Conservation (phyloP, 2,329 filamentous ascomycete species). For the Verticillium zaregamsianum region DNA sequence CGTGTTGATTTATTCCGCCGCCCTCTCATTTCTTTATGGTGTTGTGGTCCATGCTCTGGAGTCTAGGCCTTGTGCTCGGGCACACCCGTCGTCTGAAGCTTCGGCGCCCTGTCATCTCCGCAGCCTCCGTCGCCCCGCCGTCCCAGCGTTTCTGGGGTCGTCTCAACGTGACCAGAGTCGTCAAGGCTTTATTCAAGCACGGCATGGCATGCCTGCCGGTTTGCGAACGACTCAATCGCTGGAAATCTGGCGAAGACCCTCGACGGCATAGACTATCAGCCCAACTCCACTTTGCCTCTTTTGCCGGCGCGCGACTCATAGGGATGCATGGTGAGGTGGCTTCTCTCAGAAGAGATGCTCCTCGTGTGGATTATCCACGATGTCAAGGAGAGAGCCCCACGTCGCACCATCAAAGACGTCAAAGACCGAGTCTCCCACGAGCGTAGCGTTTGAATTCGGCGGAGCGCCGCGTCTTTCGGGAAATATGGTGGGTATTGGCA, state of each 20-base stretch:
- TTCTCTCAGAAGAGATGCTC: background rate
- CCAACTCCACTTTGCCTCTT: too few species aligned
- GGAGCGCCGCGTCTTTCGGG: background rate
- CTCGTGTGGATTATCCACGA: conserved; percentile 4
- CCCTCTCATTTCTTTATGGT: background rate
- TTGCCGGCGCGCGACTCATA: too few species aligned
- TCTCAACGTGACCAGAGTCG: background rate
- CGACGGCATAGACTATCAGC: too few species aligned
- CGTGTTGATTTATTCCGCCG: background rate
- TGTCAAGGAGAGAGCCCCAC: conserved; percentile 6
- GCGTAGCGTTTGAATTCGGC: background rate
- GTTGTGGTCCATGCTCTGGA: background rate
- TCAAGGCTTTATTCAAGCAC: too few species aligned
- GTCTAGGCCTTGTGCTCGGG: background rate
- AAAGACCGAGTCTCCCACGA: background rate
- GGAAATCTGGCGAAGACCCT: too few species aligned
- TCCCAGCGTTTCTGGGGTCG: background rate
- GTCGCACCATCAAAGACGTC: conserved; percentile 11
- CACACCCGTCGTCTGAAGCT: background rate
- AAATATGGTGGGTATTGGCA: conserved; percentile 6
- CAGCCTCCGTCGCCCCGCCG: background rate
- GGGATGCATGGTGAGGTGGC: too few species aligned
- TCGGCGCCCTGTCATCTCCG: background rate
- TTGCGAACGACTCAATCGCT: too few species aligned
- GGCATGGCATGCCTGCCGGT: too few species aligned